Conservation (phyloP, 805 yeast genomes). For the Torulaspora quercuum region DNA sequence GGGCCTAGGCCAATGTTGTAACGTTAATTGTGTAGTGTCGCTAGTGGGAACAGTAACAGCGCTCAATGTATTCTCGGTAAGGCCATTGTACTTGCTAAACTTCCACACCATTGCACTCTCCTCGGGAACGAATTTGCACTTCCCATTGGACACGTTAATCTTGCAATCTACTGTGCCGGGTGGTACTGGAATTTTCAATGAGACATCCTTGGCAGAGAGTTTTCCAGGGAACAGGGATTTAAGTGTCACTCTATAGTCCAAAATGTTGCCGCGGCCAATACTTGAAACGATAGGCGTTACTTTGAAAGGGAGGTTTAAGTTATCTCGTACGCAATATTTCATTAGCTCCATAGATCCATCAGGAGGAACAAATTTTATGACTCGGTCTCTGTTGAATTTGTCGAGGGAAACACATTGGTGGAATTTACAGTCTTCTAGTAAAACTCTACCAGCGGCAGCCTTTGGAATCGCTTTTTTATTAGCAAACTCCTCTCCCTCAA, state of each 20-base stretch:
- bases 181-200: constrained; percentile 67
- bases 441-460: constrained; percentile 49
- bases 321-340: constrained; percentile 61
- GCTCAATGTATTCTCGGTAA: constrained; percentile 56
- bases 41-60: constrained; percentile 47
- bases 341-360: constrained; percentile 83
- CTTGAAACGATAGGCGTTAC: constrained; percentile 54
- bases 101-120: constrained; percentile 68
- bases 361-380: constrained; percentile 76
- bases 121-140: constrained; percentile 63
- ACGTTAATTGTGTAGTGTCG: constrained; percentile 20
- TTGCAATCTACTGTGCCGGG: constrained; percentile 50
- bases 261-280: constrained; percentile 40
- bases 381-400: constrained; percentile 59
- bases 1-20: constrained; percentile 60
- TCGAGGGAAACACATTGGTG: constrained; percentile 81
- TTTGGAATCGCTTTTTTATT: constrained; percentile 33
- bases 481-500: constrained; percentile 27
- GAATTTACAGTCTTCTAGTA: constrained; percentile 73
- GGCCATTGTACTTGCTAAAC: constrained; percentile 63
- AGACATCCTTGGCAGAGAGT: constrained; percentile 59
- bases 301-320: constrained; percentile 66
- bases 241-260: constrained; percentile 58
- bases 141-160: constrained; percentile 54
- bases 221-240: constrained; percentile 59